Evolutionary conservation across 2,329 filamentous ascomycete species (phyloP).

Genomic region (Rutstroemia sydowiana): DNA sequence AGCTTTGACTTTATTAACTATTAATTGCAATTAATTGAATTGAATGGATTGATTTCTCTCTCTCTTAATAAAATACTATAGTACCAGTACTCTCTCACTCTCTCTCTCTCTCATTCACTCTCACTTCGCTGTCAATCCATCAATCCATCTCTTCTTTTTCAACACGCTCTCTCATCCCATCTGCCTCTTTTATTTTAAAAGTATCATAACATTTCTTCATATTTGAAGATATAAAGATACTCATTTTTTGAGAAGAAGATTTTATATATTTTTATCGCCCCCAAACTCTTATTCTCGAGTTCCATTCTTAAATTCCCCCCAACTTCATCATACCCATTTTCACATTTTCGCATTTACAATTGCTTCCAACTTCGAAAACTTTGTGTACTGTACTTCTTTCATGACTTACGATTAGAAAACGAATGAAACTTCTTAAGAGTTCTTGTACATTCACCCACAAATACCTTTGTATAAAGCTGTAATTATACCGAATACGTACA

Average conservation of each 20-base stretch:
- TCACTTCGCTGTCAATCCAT: neutral
- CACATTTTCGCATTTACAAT: neutral
- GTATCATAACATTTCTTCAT: neutral
- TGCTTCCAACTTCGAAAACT: neutral
- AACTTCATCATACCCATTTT: neutral
- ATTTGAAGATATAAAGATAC: neutral
- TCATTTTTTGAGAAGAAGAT: too few species aligned
- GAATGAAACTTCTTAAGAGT: conserved; percentile 11
- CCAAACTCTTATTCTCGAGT: neutral
- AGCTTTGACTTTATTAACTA: neutral
- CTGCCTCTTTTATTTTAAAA: conserved; percentile 1
- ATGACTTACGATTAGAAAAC: conserved; percentile 19
- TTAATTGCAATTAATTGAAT: too few species aligned
- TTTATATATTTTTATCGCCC: too few species aligned
- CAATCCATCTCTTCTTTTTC: neutral
- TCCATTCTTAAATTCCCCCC: neutral
- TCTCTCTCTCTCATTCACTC: neutral
- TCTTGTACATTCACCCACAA: conserved; percentile 17
- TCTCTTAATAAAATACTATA: neutral
- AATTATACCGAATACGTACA: conserved; percentile 11
- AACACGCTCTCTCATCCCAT: neutral
- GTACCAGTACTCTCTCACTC: neutral
- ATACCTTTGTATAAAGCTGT: conserved; percentile 21
- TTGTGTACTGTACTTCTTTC: conserved; percentile 1
- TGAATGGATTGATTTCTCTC: too few species aligned